Base-by-base conservation (phyloP, 2,329 filamentous ascomycete genomes). In the Teratosphaeria nubilosa region DNA sequence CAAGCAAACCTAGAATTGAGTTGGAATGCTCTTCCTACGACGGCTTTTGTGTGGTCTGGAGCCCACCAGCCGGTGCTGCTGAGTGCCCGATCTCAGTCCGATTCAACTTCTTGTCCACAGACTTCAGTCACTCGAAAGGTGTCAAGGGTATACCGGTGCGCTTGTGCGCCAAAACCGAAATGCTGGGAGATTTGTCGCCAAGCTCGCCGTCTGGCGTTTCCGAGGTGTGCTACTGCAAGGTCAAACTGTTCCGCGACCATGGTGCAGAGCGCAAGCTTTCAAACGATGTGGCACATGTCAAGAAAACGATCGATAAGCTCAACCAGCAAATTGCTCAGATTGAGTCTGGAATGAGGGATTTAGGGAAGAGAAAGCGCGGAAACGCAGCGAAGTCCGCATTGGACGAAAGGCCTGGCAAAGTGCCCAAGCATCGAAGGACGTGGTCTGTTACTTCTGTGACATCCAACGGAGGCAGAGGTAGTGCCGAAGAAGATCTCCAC, bases 81-180 rank as follows among this genome's bases (percentile, higher is more conserved):
- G 91, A 96, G 66, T 94, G 91, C 72, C 88, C 85, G 54, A 84
- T 99, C 58, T 88, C 91, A 9, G 90, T 97, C 13, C 88, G 94
- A 52, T 99, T 97, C 80, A 99, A 99, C 75, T 99, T 99, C 70
- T 79, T 99, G 0, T 99, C 94, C 0, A 99, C 94, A 9, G 94
- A 99, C 71, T 99, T 97, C 71, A 97, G 92, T 72, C 94, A 97
- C 70, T 97, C 94, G 10, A 99, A 99, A 70, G 94, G 94, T 52
- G 94, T 99, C 54, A 99, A 97, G 74, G 94, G 94, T 37, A 96
- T 97, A 63, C 92, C 94, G 0, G 91, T 99, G 4, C 81, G 94
- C 57, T 81, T 97, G 0, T 97, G 92, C 72, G 86, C 91, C 14
- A 97, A 97, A 74, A 97, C 94, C 0, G 87, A 88, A 63, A 74